A percentile compares a stretch with the other conserved stretches of the same genome.
These are phyloP conservation scores for Arthrobotrys iridis DNA, from an alignment of 2,329 filamentous ascomycete species.

Conservation along the genomic window DNA sequence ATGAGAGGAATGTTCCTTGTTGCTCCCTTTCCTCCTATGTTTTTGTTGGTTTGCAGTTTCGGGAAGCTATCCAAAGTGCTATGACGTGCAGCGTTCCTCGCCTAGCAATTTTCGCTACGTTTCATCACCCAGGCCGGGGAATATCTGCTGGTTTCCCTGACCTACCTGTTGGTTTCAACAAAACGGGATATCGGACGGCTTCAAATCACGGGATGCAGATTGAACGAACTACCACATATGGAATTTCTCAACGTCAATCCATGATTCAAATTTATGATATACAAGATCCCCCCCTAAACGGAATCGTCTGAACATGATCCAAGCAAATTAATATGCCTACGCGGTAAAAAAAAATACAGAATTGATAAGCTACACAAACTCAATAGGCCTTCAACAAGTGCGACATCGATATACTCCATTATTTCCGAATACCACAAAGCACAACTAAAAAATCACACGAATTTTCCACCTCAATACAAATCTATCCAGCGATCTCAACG, in stretches of 20 bases:
- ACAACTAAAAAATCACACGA: not conserved
- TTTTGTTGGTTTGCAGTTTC: too few relatives aligned
- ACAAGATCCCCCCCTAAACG: too few relatives aligned
- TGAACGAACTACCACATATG: not conserved
- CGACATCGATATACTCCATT: not conserved
- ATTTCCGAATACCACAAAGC: not conserved
- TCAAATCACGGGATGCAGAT: too few relatives aligned
- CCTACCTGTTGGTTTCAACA: not conserved
- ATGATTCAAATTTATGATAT: not conserved
- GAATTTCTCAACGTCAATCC: conserved; percentile 2
- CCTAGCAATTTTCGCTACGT: not conserved
- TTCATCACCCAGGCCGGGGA: too few relatives aligned
- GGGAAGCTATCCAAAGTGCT: not conserved
- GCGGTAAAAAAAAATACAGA: not conserved
- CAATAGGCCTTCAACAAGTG: not conserved
- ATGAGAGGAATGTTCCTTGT: not conserved
- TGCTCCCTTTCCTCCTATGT: too few relatives aligned
- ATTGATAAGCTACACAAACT: too few relatives aligned
- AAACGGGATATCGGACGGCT: too few relatives aligned
- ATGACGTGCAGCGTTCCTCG: not conserved
- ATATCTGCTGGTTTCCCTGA: not conserved
- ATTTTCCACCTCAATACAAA: not conserved
- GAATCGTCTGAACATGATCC: too few relatives aligned
- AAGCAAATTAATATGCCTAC: not conserved
- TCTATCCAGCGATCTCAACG: conserved; percentile 32